Evolutionary conservation across 768 basidiomycete species (phyloP).

Genomic region (Lepiota venenata): DNA sequence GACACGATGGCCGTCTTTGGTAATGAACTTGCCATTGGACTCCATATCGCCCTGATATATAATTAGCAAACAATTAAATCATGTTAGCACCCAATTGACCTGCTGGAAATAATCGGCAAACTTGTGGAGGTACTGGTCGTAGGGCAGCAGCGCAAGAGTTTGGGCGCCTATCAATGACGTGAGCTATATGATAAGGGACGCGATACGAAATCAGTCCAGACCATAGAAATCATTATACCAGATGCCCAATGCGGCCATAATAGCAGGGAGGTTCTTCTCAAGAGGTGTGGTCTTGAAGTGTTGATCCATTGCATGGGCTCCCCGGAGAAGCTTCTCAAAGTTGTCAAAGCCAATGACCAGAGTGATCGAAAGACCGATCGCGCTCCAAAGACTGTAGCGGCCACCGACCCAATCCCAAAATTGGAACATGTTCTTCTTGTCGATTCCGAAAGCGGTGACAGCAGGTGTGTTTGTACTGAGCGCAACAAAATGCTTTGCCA

Average conservation of each 20-base stretch:
- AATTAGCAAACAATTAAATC: neutral
- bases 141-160: conserved; percentile 92
- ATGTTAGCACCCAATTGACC: conserved; percentile 23
- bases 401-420: conserved; percentile 99
- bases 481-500: conserved; percentile 98
- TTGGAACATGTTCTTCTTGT: conserved; percentile 93
- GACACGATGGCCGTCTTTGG: conserved; percentile 90
- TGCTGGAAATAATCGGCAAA: conserved; percentile 99
- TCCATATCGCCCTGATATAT: conserved; percentile 90
- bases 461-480: conserved; percentile 95
- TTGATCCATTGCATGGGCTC: conserved; percentile 97
- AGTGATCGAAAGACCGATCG: conserved; percentile 94
- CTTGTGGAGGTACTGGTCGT: conserved; percentile 99
- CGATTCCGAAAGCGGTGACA: conserved; percentile 92
- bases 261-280: conserved; percentile 88
- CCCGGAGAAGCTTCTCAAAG: conserved; percentile 85
- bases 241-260: conserved; percentile 85
- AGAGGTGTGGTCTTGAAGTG: conserved; percentile 90
- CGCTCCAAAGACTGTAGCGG: conserved; percentile 97
- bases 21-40: conserved; percentile 96
- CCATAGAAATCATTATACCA: conserved; percentile 99
- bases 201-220: conserved; percentile 15
- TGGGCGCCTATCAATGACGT: conserved; percentile 60
- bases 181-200: neutral
- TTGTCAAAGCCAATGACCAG: conserved; percentile 92